Base-by-base conservation (phyloP, 1,284 basidiomycete species). In the Austroboletus niveus region DNA sequence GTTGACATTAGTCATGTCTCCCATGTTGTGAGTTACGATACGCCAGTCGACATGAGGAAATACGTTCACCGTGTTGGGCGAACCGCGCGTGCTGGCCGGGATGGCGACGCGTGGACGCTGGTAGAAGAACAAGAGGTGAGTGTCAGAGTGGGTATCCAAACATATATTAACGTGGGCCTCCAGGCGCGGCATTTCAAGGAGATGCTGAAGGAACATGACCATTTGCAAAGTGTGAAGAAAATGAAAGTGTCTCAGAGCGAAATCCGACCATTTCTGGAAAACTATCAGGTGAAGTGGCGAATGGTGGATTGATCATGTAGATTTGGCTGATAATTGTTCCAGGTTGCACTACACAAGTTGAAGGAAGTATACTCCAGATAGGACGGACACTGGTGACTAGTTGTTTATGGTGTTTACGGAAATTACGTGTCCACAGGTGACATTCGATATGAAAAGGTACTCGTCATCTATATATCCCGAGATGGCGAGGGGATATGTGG, bases 21-120 rank as follows among this genome's bases (percentile, higher is more conserved):
- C 11, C 90, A 98, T 70, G 96, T 98, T 30, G 81, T 99, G 38
- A 94, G 86, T 57, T 98, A 98, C 70, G 96, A 98, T 69, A 86
- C 86, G 3, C 95, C 96, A 1, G 81, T 98, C n/a, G 96, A 98
- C 65, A 92, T 97, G 81, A 84, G 92, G 46, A 98, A 98, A 70
- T 98, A 99, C 65, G 92, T 99, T 17, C 96, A 99, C 69, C 87
- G 96, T 44, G 94, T 94, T 1, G 96, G 96, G 17, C 80, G 96
- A 38, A 98, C 96, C 1, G 96, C 96, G 4, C 82, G 96, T 53
- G 96, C 96, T 2, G 94, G 94, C 1, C 78, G 89, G 42, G 72
- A 73, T 12, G 96, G 96, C 5, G 82, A 89, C 56, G 94, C 94
- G 0, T 99, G 94, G 94, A 92, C 89, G 3, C 72, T 99, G 56